Conservation (phyloP, 371 early-diverging fungal genomes). For the Mucor plumbeus region DNA sequence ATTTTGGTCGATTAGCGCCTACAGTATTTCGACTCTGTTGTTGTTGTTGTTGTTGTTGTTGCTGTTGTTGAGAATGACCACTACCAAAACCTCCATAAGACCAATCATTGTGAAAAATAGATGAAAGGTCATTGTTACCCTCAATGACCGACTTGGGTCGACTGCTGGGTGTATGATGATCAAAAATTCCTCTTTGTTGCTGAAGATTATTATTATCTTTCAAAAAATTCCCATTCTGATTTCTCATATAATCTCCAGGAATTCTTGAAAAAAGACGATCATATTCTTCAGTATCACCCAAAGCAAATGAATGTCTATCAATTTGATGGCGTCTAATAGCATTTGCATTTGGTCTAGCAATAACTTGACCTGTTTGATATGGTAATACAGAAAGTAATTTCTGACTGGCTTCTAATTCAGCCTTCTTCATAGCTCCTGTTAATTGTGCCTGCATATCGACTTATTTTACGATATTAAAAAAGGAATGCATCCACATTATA, state of each 20-base stretch:
- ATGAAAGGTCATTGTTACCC: conserved; percentile 38
- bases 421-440: conserved; percentile 66
- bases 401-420: conserved; percentile 67
- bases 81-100: conserved; percentile 19
- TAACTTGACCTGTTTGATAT: conserved; percentile 55
- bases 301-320: conserved; percentile 75
- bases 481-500: neutral
- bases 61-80: neutral
- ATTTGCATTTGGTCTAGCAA: conserved; percentile 36
- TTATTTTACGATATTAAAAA: neutral
- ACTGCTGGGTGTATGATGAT: neutral
- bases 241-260: conserved; percentile 27
- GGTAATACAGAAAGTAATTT: conserved; percentile 57
- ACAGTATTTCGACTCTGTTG: conserved; percentile 7
- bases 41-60: neutral
- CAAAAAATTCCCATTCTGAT: neutral
- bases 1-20: conserved; percentile 51
- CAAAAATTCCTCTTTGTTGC: conserved; percentile 12
- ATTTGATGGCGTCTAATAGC: conserved; percentile 47
- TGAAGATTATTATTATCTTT: neutral
- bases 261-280: conserved; percentile 41
- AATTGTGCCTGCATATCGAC: conserved; percentile 61
- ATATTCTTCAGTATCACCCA: conserved; percentile 61
- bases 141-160: conserved; percentile 57
- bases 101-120: conserved; percentile 49